phyloP scores from a whole-genome alignment of 805 yeast species.

The Metschnikowia koreensis region DNA sequence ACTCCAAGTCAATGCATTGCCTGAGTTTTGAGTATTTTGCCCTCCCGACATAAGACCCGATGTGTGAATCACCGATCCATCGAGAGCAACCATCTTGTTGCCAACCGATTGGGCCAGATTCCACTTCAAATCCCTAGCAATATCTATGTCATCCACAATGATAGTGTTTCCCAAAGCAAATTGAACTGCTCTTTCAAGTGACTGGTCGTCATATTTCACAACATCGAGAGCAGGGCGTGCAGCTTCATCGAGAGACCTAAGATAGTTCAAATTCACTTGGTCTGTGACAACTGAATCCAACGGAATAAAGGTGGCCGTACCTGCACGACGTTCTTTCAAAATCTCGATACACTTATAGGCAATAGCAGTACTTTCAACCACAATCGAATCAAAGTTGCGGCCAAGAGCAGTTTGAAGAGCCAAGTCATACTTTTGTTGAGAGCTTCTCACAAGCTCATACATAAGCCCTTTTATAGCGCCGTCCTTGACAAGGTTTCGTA shows the following conservation, averaged over 20 bases:
- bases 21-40: conserved; percentile 44
- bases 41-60: conserved; percentile 96
- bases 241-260: conserved; percentile 51
- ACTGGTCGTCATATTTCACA: conserved; percentile 60
- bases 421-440: conserved; percentile 63
- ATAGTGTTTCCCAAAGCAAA: conserved; percentile 78
- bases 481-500: conserved; percentile 70
- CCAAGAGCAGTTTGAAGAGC: conserved; percentile 82
- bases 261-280: conserved; percentile 48
- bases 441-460: conserved; percentile 75
- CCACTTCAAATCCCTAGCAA: conserved; percentile 78
- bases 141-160: conserved; percentile 65
- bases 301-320: conserved; percentile 86
- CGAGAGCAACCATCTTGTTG: conserved; percentile 72
- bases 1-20: conserved; percentile 58
- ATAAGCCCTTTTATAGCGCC: conserved; percentile 79
- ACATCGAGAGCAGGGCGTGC: conserved; percentile 75
- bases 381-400: conserved; percentile 71
- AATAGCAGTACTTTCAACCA: conserved; percentile 69
- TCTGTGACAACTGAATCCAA: conserved; percentile 66
- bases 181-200: conserved; percentile 71
- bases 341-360: conserved; percentile 78
- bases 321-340: conserved; percentile 80
- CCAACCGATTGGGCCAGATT: conserved; percentile 30
- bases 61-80: conserved; percentile 81